These are phyloP conservation scores for Amanita polypyramis DNA, from an alignment of 768 basidiomycete genomes.

Conservation along the genomic window DNA sequence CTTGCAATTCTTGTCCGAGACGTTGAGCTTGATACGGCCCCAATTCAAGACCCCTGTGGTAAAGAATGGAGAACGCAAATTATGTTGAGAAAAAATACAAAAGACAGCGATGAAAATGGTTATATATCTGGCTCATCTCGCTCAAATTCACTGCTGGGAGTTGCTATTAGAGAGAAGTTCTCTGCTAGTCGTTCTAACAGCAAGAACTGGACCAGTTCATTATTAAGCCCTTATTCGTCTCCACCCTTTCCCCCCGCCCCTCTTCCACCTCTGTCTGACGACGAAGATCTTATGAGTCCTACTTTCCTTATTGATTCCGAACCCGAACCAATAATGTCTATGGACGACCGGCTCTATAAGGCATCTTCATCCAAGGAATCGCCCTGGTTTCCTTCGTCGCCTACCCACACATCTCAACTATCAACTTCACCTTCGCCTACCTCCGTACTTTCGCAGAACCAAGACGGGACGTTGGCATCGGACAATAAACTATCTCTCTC, in stretches of 20 bases:
- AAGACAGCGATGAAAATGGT: neutral
- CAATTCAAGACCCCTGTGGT: constrained; percentile 60
- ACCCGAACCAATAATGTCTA: neutral
- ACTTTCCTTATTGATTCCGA: neutral
- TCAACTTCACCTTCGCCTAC: neutral
- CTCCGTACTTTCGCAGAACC: neutral
- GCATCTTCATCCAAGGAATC: neutral
- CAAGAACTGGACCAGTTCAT: neutral
- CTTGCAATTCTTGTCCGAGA: constrained; percentile 80
- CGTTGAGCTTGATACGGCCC: constrained; percentile 31
- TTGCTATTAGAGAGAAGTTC: neutral
- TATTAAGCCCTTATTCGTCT: neutral
- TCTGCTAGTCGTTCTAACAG: neutral
- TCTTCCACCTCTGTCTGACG: neutral
- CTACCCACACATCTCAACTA: neutral
- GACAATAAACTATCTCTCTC: neutral
- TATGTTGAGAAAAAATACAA: constrained; percentile 9
- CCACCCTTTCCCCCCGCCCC: neutral
- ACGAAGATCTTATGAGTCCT: neutral
- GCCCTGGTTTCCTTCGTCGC: neutral
- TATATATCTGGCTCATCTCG: neutral
- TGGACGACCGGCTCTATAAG: neutral
- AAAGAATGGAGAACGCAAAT: constrained; percentile 19
- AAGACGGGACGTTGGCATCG: neutral
- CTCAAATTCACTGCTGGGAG: neutral